Evolutionary conservation across 495 filamentous ascomycete genomes (phyloP).

Genomic region (Letharia columbiana): DNA sequence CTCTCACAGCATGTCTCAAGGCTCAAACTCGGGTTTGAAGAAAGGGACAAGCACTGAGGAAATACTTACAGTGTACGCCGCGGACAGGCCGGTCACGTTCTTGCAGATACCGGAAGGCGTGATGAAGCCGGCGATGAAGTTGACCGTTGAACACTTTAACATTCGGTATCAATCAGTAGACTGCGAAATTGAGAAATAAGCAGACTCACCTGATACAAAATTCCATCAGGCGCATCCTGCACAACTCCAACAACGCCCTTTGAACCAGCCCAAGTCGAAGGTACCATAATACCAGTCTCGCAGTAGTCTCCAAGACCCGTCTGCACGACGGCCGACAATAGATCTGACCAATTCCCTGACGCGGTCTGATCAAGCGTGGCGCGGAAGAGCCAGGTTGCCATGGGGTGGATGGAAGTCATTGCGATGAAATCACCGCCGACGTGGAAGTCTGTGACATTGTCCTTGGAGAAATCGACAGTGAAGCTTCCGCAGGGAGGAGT

Average conservation of each 20-base stretch:
- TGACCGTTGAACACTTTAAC: constrained; percentile 41
- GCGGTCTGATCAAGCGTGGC: constrained; percentile 38
- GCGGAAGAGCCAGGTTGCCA: constrained; percentile 43
- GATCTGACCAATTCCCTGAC: constrained; percentile 40
- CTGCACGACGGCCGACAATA: constrained; percentile 40
- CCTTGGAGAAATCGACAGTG: constrained; percentile 29
- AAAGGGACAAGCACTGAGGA: too few relatives aligned
- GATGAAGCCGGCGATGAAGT: constrained; percentile 37
- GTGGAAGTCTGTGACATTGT: constrained; percentile 39
- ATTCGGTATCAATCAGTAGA: neutral
- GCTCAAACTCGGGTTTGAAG: neutral
- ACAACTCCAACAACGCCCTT: constrained; percentile 42
- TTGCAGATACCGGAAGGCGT: constrained; percentile 29
- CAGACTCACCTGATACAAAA: constrained; percentile 41
- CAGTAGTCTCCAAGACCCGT: constrained; percentile 40
- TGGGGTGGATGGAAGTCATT: constrained; percentile 35
- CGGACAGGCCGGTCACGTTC: constrained; percentile 36
- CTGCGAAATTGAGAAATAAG: neutral
- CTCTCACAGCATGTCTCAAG: neutral
- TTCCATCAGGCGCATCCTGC: constrained; percentile 37
- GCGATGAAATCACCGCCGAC: constrained; percentile 41
- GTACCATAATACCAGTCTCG: constrained; percentile 32
- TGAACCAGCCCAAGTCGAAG: constrained; percentile 38
- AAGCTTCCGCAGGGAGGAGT: constrained; percentile 42
- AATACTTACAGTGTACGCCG: constrained; percentile 23